These are phyloP conservation scores for Plasmopara muralis DNA, from an alignment of 352 stramenopile genomes.

Conservation along the genomic window DNA sequence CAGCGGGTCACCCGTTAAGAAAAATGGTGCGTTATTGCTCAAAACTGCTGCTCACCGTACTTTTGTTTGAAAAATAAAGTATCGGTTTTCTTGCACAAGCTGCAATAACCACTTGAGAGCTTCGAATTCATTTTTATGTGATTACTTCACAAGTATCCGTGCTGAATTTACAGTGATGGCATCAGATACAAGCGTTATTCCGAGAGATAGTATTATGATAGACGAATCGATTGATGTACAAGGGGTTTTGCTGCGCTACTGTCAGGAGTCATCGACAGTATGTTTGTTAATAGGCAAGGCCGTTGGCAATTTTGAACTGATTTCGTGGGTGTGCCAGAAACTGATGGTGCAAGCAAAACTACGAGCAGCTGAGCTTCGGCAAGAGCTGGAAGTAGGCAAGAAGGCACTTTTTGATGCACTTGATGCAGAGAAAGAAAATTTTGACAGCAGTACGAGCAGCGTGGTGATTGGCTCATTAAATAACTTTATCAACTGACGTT, in stretches of 20 bases:
- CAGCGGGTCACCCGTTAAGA: constrained; percentile 5
- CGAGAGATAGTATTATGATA: neutral
- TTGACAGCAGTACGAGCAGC: constrained; percentile 18
- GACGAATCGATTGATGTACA: constrained; percentile 38
- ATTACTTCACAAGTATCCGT: neutral
- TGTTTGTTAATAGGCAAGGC: neutral
- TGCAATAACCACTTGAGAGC: neutral
- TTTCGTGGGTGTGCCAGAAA: constrained; percentile 26
- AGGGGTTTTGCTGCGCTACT: constrained; percentile 40
- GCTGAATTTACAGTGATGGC: constrained; percentile 2
- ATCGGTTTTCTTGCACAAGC: neutral
- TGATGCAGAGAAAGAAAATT: constrained; percentile 55
- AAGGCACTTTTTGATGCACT: constrained; percentile 46
- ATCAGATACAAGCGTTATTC: neutral
- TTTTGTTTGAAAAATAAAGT: neutral
- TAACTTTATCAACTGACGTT: constrained; percentile 4
- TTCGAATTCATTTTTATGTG: neutral
- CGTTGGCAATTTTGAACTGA: neutral
- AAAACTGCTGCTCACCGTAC: no score
- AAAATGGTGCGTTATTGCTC: constrained; percentile 13
- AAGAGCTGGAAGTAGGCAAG: constrained; percentile 48
- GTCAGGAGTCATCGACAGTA: constrained; percentile 37
- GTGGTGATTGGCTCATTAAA: neutral
- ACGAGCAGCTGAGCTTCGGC: constrained; percentile 37
- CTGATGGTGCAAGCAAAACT: constrained; percentile 50